Evolutionary conservation across 2,329 filamentous ascomycete species (phyloP), one percentile per base, ranked within the genome.

Genomic region (Verticillium nonalfalfae): DNA sequence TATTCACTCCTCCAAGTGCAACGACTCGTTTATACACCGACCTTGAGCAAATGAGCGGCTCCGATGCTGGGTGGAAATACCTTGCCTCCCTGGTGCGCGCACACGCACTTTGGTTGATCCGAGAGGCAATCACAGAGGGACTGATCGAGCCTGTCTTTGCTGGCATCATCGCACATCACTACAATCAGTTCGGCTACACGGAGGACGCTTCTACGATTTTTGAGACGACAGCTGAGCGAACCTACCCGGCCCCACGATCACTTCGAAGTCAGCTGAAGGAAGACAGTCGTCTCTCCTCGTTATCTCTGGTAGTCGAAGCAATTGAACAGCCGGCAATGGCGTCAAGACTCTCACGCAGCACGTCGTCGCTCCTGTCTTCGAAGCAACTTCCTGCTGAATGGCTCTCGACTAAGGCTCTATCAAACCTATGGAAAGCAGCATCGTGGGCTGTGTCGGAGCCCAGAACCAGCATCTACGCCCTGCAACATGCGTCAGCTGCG

Each of bases 21-120:
- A 78, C 79, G 0, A 72, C 74, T 14, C 73, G 78, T 4, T 73
- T 83, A 26, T 85, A 84, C 64, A 73, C 77, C 55, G 77, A 83
- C 15, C 66, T 85, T 15, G 81, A 84, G 65, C 65, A 70, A 2
- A 66, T 82, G 2, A 78, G 79, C 7, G 70, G 73, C 21, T 66
- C 68, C 1, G 70, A 70, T 2, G 63, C 69, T 35, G 81, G 81
- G 14, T 83, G 81, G 78, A 76, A 68, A 60, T 75, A 79, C 62
- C 72, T 85, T 1, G 73, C 76, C 57, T 67, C 69, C 2, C 72
- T 83, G 11, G 76, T 80, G 14, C 74, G 80, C 54, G 75, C 79
- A 15, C 80, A 85, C 62, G 79, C 77, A 7, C 62, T 82, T 15
- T 67, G 74, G 35, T 73, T 80, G 2, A 64, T 84, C 33, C 71